Percentiles rank a stretch among this genome's conserved stretches.
Conservation (phyloP, 2,329 filamentous ascomycete species). For the Diplodia sapinea region DNA sequence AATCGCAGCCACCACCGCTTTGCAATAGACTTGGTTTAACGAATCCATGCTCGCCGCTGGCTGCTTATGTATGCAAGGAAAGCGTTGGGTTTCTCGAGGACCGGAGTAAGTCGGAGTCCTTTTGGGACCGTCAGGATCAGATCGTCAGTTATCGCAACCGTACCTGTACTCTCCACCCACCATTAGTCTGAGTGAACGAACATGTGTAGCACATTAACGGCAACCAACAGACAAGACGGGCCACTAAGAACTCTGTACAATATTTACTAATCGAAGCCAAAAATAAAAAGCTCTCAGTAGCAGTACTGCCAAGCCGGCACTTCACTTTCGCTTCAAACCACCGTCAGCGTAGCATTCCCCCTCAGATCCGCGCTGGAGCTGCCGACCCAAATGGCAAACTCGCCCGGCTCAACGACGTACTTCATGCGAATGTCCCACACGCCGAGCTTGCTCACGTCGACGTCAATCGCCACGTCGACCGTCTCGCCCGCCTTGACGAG, state of each 20-base stretch:
- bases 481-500: slow-evolving; percentile 65
- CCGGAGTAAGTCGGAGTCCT: too few relatives aligned
- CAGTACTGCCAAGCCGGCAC: neutral
- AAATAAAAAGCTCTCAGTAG: neutral
- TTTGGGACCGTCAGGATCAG: too few relatives aligned
- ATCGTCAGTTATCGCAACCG: too few relatives aligned
- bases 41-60: too few relatives aligned
- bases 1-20: too few relatives aligned
- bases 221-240: too few relatives aligned
- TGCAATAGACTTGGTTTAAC: neutral
- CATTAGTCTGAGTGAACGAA: too few relatives aligned
- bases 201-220: too few relatives aligned
- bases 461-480: slow-evolving; percentile 57
- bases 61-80: too few relatives aligned
- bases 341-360: slow-evolving; percentile 62
- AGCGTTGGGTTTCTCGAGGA: too few relatives aligned
- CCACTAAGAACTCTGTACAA: neutral
- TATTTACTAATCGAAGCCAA: slow-evolving; percentile 6
- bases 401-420: slow-evolving; percentile 75
- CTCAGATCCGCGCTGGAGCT: slow-evolving; percentile 63
- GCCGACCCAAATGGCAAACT: slow-evolving; percentile 68
- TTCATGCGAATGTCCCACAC: slow-evolving; percentile 67
- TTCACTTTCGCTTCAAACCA: slow-evolving; percentile 37
- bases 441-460: slow-evolving; percentile 59
- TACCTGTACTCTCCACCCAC: too few relatives aligned